Conservation (phyloP, 2,329 filamentous ascomycete species). For the Calonectria pseudoturangicola region DNA sequence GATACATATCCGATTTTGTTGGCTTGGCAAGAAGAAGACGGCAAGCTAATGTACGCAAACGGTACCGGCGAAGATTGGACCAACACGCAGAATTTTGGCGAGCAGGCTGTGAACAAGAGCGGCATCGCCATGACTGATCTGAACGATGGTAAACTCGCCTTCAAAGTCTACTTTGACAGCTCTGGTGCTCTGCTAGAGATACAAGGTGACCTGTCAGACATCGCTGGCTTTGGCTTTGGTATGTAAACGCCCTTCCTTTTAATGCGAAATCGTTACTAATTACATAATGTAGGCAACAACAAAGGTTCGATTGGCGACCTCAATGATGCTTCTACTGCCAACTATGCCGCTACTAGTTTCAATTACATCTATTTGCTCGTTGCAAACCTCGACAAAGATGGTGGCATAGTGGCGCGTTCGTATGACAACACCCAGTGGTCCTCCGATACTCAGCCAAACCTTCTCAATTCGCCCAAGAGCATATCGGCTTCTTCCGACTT, state of each 20-base stretch:
- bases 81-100: neutral
- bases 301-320: constrained; percentile 11
- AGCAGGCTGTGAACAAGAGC: neutral
- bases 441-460: neutral
- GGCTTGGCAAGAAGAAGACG: constrained; percentile 15
- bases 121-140: constrained; percentile 24
- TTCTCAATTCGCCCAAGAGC: neutral
- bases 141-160: neutral
- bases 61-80: neutral
- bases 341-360: constrained; percentile 19
- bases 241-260: neutral
- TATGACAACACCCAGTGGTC: constrained; percentile 8
- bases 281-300: neutral
- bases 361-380: neutral
- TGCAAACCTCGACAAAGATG: constrained; percentile 8
- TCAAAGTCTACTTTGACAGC: constrained; percentile 26
- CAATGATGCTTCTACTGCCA: neutral
- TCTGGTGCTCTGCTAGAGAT: neutral
- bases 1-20: constrained; percentile 8
- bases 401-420: constrained; percentile 5
- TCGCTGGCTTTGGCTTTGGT: constrained; percentile 13
- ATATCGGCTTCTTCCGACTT: neutral
- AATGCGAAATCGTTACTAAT: neutral
- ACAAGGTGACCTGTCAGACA: neutral
- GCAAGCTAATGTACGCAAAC: neutral